phyloP scores from a whole-genome alignment of 495 filamentous ascomycete species.

The Penicillium egyptiacum region DNA sequence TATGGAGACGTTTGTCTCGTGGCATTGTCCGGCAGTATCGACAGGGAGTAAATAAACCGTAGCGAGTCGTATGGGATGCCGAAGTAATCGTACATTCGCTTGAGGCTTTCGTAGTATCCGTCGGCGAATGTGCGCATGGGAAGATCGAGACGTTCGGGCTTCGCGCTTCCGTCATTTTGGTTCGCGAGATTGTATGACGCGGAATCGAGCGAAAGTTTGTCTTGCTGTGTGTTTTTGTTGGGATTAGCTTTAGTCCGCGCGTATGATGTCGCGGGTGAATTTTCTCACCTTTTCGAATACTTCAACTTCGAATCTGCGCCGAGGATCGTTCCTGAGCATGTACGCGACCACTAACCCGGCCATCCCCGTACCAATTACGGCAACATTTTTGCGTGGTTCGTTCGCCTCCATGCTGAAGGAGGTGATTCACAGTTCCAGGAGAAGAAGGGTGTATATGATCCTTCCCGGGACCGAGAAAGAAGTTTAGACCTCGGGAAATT shows the following conservation, averaged over 20 bases:
- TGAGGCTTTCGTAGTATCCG: constrained; percentile 55
- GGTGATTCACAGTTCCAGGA: neutral
- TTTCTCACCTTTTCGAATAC: constrained; percentile 47
- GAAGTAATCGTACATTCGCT: constrained; percentile 54
- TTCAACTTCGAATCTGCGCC: constrained; percentile 44
- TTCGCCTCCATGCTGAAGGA: neutral
- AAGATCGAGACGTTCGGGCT: constrained; percentile 39
- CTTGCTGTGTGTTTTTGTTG: constrained; percentile 9
- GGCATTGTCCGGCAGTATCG: constrained; percentile 30
- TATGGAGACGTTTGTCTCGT: constrained; percentile 6
- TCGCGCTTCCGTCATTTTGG: constrained; percentile 1
- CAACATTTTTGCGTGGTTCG: constrained; percentile 32
- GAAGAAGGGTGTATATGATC: neutral
- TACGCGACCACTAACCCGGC: constrained; percentile 54
- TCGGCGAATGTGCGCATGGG: constrained; percentile 58
- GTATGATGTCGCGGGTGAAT: neutral
- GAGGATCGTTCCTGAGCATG: constrained; percentile 45
- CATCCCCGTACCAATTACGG: constrained; percentile 56
- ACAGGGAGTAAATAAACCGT: constrained; percentile 42
- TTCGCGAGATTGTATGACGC: constrained; percentile 22
- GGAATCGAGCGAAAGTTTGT: constrained; percentile 28
- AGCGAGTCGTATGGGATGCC: constrained; percentile 44
- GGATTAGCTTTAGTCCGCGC: neutral
- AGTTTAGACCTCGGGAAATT: neutral
- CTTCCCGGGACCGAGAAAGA: neutral